These are phyloP conservation scores for Penicillium diatomitis DNA, from an alignment of 495 filamentous ascomycete species.

Conservation along the genomic window DNA sequence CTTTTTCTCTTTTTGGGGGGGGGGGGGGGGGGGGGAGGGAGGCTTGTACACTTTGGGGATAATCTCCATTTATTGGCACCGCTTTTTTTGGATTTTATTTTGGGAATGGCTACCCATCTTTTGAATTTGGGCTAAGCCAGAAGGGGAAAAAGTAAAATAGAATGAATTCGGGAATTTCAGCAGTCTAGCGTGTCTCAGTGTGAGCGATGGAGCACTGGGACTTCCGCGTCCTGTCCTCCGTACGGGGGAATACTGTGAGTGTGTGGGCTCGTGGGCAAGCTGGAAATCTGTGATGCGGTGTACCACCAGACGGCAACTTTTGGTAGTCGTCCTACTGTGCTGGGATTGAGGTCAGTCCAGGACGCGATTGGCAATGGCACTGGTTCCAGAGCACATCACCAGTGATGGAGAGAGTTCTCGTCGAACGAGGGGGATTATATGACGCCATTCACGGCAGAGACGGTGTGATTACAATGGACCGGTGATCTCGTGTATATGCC, in stretches of 20 bases:
- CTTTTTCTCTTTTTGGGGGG: neutral
- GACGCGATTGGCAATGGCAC: slow-evolving; percentile 18
- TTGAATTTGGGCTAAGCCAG: too few species aligned
- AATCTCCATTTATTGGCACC: too few species aligned
- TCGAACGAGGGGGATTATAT: too few species aligned
- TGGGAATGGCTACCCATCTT: too few species aligned
- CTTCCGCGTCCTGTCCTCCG: neutral
- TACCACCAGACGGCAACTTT: neutral
- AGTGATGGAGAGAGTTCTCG: too few species aligned
- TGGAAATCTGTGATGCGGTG: neutral
- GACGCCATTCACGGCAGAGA: too few species aligned
- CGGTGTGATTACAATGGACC: too few species aligned
- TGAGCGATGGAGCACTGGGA: neutral
- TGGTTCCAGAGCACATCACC: neutral
- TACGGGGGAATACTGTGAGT: neutral
- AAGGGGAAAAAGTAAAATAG: neutral
- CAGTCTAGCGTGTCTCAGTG: slow-evolving; percentile 1
- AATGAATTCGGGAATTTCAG: neutral
- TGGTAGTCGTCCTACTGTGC: neutral
- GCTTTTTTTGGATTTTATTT: too few species aligned
- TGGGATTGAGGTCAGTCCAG: slow-evolving; percentile 14
- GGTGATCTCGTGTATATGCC: too few species aligned
- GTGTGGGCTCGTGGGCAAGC: neutral
- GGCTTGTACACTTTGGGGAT: too few species aligned
- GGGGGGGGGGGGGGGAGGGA: neutral